Base-by-base conservation (phyloP, 163 green algal species). In the Chlorella variabilis region DNA sequence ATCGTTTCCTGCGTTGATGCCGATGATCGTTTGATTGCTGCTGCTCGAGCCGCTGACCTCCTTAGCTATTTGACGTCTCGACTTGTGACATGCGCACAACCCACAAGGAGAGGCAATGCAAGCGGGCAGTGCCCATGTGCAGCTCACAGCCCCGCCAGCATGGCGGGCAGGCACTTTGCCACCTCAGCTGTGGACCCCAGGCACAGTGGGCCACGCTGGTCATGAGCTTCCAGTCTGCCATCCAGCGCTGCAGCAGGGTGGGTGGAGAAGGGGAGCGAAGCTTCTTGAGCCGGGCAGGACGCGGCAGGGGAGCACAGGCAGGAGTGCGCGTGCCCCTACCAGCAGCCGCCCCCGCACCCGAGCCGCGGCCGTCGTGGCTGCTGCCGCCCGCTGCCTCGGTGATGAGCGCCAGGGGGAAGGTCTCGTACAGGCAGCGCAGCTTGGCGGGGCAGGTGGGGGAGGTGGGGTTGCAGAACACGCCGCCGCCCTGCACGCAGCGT, bases 391-490 rank as follows among this genome's bases (percentile, higher is more conserved):
- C 93, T 5, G 94, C 93, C 85, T 94, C 85, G 20, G 96, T 83
- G 1, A 97, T 81, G 4, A 95, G 88, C 0, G 94, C 87, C 67
- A 98, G 66, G 0, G 94, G 94, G 18, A 90, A 88, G 63, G 86
- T 92, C 83, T 98, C 94, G 80, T 95, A 98, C 84, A 98, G 86
- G 79, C 97, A 83, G 49, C 94, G 84, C 79, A 98, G 89, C 89
- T 98, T 98, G 41, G 93, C 88, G 3, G 90, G 89, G 21, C 91
- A 90, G 8, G 68, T 63, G 8, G 83, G 5, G 1, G 92, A 95
- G 51, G 75, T 82, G 18, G 94, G 94, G 86, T 94, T 97, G 85
- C 89, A 94, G 83, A 98, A 98, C 4, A 98, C 87, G 38, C 94
- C 94, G n/a, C 92, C 92, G n/a, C 93, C 92, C 90, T 94, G 87